Evolutionary conservation across 495 filamentous ascomycete genomes (phyloP), one percentile per base, ranked within the genome.

Genomic region (Lophium mytilinum): DNA sequence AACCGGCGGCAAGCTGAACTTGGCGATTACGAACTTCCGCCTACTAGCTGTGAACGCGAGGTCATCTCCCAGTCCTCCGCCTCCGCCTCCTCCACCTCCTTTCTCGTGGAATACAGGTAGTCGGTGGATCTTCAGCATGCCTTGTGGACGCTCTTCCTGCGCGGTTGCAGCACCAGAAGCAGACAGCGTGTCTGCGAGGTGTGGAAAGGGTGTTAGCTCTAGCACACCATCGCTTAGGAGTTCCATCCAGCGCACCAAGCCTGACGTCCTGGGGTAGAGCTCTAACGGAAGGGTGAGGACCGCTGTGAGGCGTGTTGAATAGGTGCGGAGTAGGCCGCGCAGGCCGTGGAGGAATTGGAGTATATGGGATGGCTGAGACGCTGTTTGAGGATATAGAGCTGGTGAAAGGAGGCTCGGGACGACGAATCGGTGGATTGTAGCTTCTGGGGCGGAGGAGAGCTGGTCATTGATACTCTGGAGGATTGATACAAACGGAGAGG

Each of bases 1-100:
- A n/a, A 89, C 79, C 1, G 93, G 93, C 37, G 94, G 94, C 49
- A 98, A 73, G 69, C 85, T 91, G 69, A 87, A 98, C 8, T 88
- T 86, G 71, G 85, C 89, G 58, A 98, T 90, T 58, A 86, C 81
- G 63, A 98, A 84, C 65, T 80, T 89, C 57, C 85, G 83, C 61
- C 88, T 79, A 66, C 89, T 95, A 35, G 97, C 71, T 43, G 80
- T 90, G 71, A 98, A 98, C 14, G 89, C 89, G 70, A 95, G 78
- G 67, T 96, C 89, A 66, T 93, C 86, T 9, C 88, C 84, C 51
- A 85, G 77, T n/a, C 73, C 76, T 79, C 79, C 41, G 73, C 75
- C 86, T 14, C 80, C 85, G 11, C 87, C 86, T 6, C 89, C 89
- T 1, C 83, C 83, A 4, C 93, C 92, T 8, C 93, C 92, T 60